Base-by-base conservation (phyloP, 2,329 filamentous ascomycete species). In the Onygenales sp. region DNA sequence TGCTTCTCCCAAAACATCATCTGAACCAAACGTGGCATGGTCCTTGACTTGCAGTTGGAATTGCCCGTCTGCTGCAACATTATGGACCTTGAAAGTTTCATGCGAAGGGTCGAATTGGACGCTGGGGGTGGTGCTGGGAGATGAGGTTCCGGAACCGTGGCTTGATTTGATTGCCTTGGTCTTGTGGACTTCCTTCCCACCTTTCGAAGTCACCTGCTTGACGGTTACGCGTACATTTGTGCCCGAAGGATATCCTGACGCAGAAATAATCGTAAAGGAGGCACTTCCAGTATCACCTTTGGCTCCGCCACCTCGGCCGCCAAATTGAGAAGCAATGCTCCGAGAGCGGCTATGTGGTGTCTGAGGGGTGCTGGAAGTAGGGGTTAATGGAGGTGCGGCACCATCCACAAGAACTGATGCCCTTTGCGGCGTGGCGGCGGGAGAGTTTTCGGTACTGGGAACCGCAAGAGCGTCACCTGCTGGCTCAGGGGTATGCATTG, bases 31-130 rank as follows among this genome's bases (percentile, higher is more conserved):
- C 0, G 84, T 87, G 63, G 87, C 82, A 64, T 95, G 89, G 62
- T 90, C 86, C 66, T 90, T 90, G 57, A 90, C 90, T 58, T 87
- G 81, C 57, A 98, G 67, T 67, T 89, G 87, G 79, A 96, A 97
- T 64, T 88, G 84, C 21, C 87, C 78, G 61, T 96, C 92, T 2
- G 92, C 84, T 0, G 85, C 80, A 8, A 66, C 66, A 71, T 90
- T 94, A 9, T 78, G 75, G 21, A 87, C 78, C 64, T 84, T 90
- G 76, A 93, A 92, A 0, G 82, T 84, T 67, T 95, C 89, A 58
- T 74, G 70, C 49, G 78, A 73, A 7, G 73, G 67, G 58, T 89
- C 84, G 68, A 83, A 95, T 14, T 75, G 78, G 57, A 88, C 80
- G 3, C 78, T 72, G 11, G 49, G 36, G 13, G 13, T 13, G 11